phyloP scores from a whole-genome alignment of 352 stramenopile genomes.

The Pilasporangium apinafurcum region DNA sequence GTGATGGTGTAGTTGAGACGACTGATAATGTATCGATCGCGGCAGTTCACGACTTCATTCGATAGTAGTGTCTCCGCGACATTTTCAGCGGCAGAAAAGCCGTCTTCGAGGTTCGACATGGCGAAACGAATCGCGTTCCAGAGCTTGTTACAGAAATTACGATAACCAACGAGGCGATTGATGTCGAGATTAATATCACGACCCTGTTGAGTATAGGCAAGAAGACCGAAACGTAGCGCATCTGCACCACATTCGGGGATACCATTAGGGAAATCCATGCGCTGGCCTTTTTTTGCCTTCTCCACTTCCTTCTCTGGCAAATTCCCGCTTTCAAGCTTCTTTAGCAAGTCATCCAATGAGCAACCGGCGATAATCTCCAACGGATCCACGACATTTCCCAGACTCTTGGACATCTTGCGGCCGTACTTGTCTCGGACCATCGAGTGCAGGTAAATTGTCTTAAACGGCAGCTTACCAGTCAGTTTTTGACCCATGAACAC shows the following conservation, averaged over 20 bases:
- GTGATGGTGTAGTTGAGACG: constrained; percentile 73
- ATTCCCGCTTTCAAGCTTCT: constrained; percentile 96
- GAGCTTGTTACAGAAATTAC: constrained; percentile 99
- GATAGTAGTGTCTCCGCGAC: constrained; percentile 51
- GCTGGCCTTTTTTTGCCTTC: constrained; percentile 97
- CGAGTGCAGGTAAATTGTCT: constrained; percentile 96
- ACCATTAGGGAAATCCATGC: constrained; percentile 96
- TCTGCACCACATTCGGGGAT: constrained; percentile 99
- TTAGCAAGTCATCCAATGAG: constrained; percentile 91
- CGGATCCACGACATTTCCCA: constrained; percentile 98
- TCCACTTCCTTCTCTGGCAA: constrained; percentile 96
- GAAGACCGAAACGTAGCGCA: constrained; percentile 96
- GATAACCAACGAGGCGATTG: constrained; percentile 97
- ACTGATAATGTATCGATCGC: constrained; percentile 83
- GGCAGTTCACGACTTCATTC: constrained; percentile 56
- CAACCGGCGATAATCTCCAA: constrained; percentile 97
- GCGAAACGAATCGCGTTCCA: constrained; percentile 99
- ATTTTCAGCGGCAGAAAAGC: constrained; percentile 44
- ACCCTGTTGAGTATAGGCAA: constrained; percentile 92
- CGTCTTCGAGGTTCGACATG: constrained; percentile 92
- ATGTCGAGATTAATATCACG: constrained; percentile 99
- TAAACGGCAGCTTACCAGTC: constrained; percentile 95
- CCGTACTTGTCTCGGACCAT: constrained; percentile 98
- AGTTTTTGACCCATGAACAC: constrained; percentile 95
- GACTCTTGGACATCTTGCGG: constrained; percentile 99